Percentiles rank a stretch among this genome's conserved stretches.
Evolutionary conservation across 495 filamentous ascomycete genomes (phyloP).

Genomic region (Tetracladium marchalianum): DNA sequence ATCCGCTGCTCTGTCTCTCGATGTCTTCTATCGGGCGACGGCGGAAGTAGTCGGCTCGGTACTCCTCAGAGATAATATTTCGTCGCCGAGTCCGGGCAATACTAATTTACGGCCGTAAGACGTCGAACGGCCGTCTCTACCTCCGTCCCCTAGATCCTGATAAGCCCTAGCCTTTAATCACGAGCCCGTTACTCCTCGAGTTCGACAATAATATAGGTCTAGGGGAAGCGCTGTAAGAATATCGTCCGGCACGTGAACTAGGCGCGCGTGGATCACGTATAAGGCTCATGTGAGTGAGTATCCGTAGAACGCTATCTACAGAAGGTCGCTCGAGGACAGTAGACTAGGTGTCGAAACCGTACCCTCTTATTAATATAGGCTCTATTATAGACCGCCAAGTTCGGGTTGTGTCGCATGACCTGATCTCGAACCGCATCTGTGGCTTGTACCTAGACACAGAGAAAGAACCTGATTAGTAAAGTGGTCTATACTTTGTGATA

Average conservation of each 20-base stretch:
- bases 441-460: slow-evolving; percentile 8
- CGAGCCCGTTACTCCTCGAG: slow-evolving; percentile 14
- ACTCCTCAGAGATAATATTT: slow-evolving; percentile 14
- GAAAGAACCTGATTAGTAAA: slow-evolving; percentile 5
- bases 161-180: slow-evolving; percentile 15
- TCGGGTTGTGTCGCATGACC: slow-evolving; percentile 19
- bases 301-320: slow-evolving; percentile 7
- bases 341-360: slow-evolving; percentile 15
- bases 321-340: slow-evolving; percentile 9
- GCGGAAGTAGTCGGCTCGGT: slow-evolving; percentile 20
- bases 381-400: slow-evolving; percentile 13
- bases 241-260: slow-evolving; percentile 16
- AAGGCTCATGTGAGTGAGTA: slow-evolving; percentile 18
- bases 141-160: slow-evolving; percentile 1
- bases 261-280: slow-evolving; percentile 19
- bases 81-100: slow-evolving; percentile 4
- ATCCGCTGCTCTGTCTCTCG: slow-evolving; percentile 16
- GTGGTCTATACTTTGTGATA: background rate
- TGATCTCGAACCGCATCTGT: slow-evolving; percentile 19
- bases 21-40: slow-evolving; percentile 23
- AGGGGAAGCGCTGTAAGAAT: slow-evolving; percentile 8
- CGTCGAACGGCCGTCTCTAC: slow-evolving; percentile 7
- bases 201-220: slow-evolving; percentile 15
- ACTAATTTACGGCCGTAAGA: slow-evolving; percentile 2
- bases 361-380: slow-evolving; percentile 15